Conservation (phyloP, 805 yeast genomes). For the Kurtzmaniella cleridarum region DNA sequence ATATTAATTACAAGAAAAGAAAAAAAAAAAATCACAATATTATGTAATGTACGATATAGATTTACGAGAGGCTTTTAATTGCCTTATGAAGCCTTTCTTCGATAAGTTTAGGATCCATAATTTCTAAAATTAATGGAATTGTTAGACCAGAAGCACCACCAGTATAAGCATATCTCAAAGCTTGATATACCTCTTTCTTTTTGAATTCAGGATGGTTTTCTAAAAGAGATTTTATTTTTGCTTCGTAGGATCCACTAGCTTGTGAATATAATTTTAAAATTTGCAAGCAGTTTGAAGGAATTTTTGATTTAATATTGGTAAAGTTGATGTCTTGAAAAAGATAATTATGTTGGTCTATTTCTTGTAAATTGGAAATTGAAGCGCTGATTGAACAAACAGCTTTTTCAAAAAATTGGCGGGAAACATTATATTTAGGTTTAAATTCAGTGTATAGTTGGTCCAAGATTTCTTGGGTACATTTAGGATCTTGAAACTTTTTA, state of each 20-base stretch:
- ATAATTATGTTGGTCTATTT: conserved; percentile 47
- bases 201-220: conserved; percentile 6
- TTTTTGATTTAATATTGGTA: conserved; percentile 1
- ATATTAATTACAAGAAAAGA: no score
- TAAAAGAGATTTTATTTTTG: not conserved
- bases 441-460: conserved; percentile 21
- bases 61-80: conserved; percentile 2
- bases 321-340: conserved; percentile 39
- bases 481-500: conserved; percentile 33
- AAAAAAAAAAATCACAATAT: no score
- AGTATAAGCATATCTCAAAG: conserved; percentile 62
- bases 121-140: conserved; percentile 49
- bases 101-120: conserved; percentile 45
- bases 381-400: conserved; percentile 30
- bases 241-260: conserved; percentile 2
- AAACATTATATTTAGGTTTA: not conserved
- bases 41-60: conserved; percentile 3
- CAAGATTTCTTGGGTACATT: conserved; percentile 30
- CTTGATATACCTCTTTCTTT: conserved; percentile 46
- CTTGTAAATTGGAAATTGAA: conserved; percentile 48
- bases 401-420: conserved; percentile 15
- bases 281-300: conserved; percentile 10
- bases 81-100: conserved; percentile 18
- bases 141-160: conserved; percentile 69
- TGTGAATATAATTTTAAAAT: conserved; percentile 13